Conservation (phyloP, 2,329 filamentous ascomycete species). For the Penicillium janthinellum region DNA sequence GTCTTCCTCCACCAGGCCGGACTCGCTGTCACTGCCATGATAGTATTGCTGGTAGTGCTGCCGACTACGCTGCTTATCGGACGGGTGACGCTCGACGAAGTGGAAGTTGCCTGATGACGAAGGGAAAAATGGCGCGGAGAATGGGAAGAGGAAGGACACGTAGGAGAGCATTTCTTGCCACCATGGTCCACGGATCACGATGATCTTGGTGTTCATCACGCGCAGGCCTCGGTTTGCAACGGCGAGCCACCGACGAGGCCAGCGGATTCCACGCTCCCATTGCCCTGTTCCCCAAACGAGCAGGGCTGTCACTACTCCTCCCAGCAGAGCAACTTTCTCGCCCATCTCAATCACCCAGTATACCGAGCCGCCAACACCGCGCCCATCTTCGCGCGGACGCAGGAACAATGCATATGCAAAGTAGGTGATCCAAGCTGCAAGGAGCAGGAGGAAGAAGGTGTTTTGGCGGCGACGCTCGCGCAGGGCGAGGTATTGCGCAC, state of each 20-base stretch:
- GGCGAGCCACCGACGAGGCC: slow-evolving; percentile 88
- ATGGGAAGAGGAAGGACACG: slow-evolving; percentile 75
- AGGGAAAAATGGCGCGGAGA: slow-evolving; percentile 66
- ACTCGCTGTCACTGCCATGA: slow-evolving; percentile 63
- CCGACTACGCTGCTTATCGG: slow-evolving; percentile 43
- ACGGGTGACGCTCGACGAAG: slow-evolving; percentile 65
- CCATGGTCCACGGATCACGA: slow-evolving; percentile 80
- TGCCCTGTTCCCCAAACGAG: slow-evolving; percentile 94
- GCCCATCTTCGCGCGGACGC: slow-evolving; percentile 92
- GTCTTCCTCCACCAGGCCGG: slow-evolving; percentile 76
- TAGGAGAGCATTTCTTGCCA: slow-evolving; percentile 76
- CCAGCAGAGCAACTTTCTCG: slow-evolving; percentile 89
- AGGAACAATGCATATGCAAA: slow-evolving; percentile 92
- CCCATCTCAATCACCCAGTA: slow-evolving; percentile 94
- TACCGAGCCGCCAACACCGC: slow-evolving; percentile 85
- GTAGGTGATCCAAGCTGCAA: slow-evolving; percentile 77
- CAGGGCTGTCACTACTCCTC: slow-evolving; percentile 81
- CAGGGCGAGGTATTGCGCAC: slow-evolving; percentile 88
- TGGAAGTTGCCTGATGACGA: slow-evolving; percentile 70
- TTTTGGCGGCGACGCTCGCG: slow-evolving; percentile 87
- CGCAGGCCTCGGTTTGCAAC: slow-evolving; percentile 87
- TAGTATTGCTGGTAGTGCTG: slow-evolving; percentile 42
- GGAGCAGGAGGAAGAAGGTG: slow-evolving; percentile 82
- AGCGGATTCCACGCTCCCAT: slow-evolving; percentile 92
- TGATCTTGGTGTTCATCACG: slow-evolving; percentile 94